Evolutionary conservation across 139 green algal genomes (phyloP), one percentile per base, ranked within the genome.

Genomic region (Haematococcus sp.): DNA sequence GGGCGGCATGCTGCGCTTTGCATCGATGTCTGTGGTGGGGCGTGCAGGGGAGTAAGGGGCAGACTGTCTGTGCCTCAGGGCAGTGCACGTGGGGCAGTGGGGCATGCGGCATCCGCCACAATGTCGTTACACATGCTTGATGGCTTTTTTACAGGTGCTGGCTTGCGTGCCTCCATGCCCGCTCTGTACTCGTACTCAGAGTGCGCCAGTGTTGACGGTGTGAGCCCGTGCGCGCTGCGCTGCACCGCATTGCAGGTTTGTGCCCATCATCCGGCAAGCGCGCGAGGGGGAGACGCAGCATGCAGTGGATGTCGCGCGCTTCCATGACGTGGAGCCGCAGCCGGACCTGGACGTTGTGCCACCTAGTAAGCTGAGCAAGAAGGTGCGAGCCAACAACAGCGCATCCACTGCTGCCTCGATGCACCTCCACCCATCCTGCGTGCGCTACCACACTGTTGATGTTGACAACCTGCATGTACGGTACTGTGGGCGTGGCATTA

Each of bases 291-390:
- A 55, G 2, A 89, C 80, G 31, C 68, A 72, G 51, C 88, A 93
- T 73, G 70, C 61, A 35, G 83, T 96, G 1, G 79, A 94, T 83
- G 71, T 96, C 0, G 83, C 88, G 58, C 74, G 75, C 58, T 94
- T 96, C 72, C 91, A 96, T 79, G 86, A 94, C 1, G 83, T 95
- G 27, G 83, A 92, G 78, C 89, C 88, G 1, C 87, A 93, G 70
- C 70, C 74, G 0, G 78, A 73, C 2, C 58, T 93, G 75, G 71
- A 83, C 68, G 74, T 85, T 56, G 54, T 88, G 59, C 75, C 78
- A 20, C 84, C 84, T 22, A 31, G 59, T n/a, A 59, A 79, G n/a
- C 82, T 92, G 34, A 87, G 71, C 3, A 51, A 70, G 17, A 81
- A 87, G 75, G 81, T 93, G 31, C 70, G 88, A 2, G 40, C 40